phyloP scores from a whole-genome alignment of 345 rosid species.

The Dovyalis caffra region DNA sequence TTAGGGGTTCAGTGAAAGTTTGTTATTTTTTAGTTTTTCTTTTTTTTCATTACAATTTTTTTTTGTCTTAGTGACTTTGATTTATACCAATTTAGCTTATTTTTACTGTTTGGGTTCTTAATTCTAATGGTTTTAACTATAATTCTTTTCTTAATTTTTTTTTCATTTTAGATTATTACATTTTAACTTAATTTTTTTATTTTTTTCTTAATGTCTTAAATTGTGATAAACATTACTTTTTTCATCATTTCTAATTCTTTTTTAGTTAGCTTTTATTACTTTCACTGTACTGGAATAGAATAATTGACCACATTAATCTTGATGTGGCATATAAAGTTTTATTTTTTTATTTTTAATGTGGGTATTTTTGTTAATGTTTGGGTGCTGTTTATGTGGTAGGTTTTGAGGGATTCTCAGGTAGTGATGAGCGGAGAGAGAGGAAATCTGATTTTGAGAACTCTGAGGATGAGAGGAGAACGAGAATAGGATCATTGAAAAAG shows the following conservation, averaged over 20 bases:
- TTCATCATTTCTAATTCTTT: too few species aligned
- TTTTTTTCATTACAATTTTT: too few species aligned
- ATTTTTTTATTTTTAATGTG: too few species aligned
- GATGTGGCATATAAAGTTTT: not conserved
- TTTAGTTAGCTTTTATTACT: not conserved
- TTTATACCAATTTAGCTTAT: not conserved
- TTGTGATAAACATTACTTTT: not conserved
- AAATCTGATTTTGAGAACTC: constrained; percentile 96
- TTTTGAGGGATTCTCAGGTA: constrained; percentile 86
- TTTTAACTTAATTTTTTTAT: not conserved
- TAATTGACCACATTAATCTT: not conserved
- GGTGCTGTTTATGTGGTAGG: constrained; percentile 43
- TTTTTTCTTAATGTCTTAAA: not conserved
- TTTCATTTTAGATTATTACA: not conserved
- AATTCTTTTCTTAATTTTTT: not conserved
- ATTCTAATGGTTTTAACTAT: not conserved
- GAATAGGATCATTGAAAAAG: constrained; percentile 90
- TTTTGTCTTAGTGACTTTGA: not conserved
- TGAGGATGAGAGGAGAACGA: constrained; percentile 95
- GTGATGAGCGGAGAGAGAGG: constrained; percentile 92
- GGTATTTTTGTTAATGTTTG: not conserved
- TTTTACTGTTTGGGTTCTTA: not conserved
- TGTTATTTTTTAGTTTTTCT: not conserved
- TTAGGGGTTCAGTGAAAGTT: constrained; percentile 32
- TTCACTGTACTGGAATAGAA: not conserved